phyloP scores from a whole-genome alignment of 2,329 filamentous ascomycete genomes.

The Arthrobotrys conoides region DNA sequence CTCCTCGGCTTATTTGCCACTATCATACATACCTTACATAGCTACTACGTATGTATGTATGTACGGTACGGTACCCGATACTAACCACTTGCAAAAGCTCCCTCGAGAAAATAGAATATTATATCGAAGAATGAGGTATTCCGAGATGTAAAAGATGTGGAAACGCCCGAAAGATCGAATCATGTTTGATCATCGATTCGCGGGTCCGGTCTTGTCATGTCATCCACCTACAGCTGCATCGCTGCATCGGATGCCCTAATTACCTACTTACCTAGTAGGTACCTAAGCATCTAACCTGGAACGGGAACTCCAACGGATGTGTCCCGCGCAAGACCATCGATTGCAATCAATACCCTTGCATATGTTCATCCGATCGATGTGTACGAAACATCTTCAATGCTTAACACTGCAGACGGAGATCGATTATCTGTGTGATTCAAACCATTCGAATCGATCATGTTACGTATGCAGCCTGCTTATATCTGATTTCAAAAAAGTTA shows the following conservation, averaged over 20 bases:
- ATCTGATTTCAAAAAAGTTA: not conserved
- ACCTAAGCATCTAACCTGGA: no score
- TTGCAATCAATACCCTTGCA: not conserved
- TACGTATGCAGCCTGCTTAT: slow-evolving; percentile 21
- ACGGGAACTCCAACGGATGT: not conserved
- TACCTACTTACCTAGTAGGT: no score
- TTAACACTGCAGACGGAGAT: not conserved
- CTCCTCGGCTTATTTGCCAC: slow-evolving; percentile 19
- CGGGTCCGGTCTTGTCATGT: no score
- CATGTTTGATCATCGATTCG: no score
- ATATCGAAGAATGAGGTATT: no score
- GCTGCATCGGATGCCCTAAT: no score
- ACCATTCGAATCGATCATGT: not conserved
- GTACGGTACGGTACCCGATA: not conserved
- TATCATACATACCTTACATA: not conserved
- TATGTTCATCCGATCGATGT: not conserved
- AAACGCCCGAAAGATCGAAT: no score
- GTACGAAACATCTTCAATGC: not conserved
- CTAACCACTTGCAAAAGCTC: not conserved
- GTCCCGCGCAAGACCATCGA: slow-evolving; percentile 1
- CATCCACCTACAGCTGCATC: no score
- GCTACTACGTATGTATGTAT: not conserved
- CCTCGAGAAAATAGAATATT: no score
- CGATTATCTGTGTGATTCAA: not conserved
- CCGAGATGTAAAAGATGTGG: no score